These are phyloP conservation scores for Scortechinia acanthostroma DNA, from an alignment of 2,329 filamentous ascomycete species.

Conservation along the genomic window DNA sequence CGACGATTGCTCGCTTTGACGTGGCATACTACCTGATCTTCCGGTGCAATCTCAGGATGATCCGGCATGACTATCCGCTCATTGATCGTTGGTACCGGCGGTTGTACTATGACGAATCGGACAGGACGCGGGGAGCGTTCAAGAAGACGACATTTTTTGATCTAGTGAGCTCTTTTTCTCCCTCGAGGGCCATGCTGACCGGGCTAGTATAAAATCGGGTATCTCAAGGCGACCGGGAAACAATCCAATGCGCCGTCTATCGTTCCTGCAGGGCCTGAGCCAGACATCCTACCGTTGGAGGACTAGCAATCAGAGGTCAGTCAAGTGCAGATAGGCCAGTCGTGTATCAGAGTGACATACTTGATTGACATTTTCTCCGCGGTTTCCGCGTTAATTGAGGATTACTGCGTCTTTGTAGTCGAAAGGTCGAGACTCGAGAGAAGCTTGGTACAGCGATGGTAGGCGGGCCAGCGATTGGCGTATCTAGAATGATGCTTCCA, in stretches of 20 bases:
- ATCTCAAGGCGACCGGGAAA: not conserved
- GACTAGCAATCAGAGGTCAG: too few relatives aligned
- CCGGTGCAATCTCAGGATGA: constrained; percentile 54
- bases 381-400: too few relatives aligned
- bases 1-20: constrained; percentile 64
- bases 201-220: not conserved
- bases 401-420: too few relatives aligned
- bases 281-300: not conserved
- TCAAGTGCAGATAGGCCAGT: too few relatives aligned
- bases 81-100: constrained; percentile 63
- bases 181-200: not conserved
- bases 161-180: constrained; percentile 21
- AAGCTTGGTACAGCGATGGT: too few relatives aligned
- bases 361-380: too few relatives aligned
- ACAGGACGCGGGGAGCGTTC: constrained; percentile 46
- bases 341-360: too few relatives aligned
- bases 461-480: too few relatives aligned
- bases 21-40: constrained; percentile 62
- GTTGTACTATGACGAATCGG: constrained; percentile 59
- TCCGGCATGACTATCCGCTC: constrained; percentile 56
- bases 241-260: not conserved
- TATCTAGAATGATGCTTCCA: too few relatives aligned
- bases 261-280: not conserved
- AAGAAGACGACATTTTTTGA: constrained; percentile 60
- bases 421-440: too few relatives aligned